Evolutionary conservation across 1,284 basidiomycete genomes (phyloP).

Genomic region (Sphagnurus paluster): DNA sequence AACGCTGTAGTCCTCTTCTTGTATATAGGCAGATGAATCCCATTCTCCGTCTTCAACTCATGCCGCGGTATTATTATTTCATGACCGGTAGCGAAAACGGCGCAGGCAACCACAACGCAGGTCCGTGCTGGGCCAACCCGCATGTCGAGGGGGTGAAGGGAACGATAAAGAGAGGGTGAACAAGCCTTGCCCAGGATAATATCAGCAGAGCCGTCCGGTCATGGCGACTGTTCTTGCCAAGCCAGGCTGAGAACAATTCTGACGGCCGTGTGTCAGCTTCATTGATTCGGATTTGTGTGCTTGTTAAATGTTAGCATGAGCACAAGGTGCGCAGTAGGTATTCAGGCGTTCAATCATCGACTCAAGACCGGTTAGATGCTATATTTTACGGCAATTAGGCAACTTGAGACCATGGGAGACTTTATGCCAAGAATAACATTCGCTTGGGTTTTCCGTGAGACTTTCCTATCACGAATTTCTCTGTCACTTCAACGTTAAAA

Average conservation of each 20-base stretch:
- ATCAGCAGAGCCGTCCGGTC: not conserved
- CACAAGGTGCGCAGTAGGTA: too few species aligned
- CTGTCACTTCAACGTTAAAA: too few species aligned
- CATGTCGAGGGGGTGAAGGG: conserved; percentile 5
- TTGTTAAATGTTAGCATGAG: too few species aligned
- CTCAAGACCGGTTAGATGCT: too few species aligned
- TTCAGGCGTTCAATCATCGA: too few species aligned
- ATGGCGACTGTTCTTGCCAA: conserved; percentile 9
- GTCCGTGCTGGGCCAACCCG: conserved; percentile 3
- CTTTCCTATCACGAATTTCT: too few species aligned
- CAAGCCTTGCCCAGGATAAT: not conserved
- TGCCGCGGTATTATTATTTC: conserved; percentile 5
- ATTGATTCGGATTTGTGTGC: too few species aligned
- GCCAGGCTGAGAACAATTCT: conserved; percentile 12
- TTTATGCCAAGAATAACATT: too few species aligned
- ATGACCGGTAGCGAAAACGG: conserved; percentile 1
- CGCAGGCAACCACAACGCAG: conserved; percentile 9
- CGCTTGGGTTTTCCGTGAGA: too few species aligned
- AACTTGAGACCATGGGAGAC: too few species aligned
- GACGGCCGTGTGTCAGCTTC: conserved; percentile 3
- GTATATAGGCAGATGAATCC: conserved; percentile 20
- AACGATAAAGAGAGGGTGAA: conserved; percentile 1
- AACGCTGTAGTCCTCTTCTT: conserved; percentile 7
- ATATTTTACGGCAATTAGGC: too few species aligned
- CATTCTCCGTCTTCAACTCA: conserved; percentile 7